phyloP scores from a whole-genome alignment of 73 alveolate genomes.

The Paramecium octaurelia region DNA sequence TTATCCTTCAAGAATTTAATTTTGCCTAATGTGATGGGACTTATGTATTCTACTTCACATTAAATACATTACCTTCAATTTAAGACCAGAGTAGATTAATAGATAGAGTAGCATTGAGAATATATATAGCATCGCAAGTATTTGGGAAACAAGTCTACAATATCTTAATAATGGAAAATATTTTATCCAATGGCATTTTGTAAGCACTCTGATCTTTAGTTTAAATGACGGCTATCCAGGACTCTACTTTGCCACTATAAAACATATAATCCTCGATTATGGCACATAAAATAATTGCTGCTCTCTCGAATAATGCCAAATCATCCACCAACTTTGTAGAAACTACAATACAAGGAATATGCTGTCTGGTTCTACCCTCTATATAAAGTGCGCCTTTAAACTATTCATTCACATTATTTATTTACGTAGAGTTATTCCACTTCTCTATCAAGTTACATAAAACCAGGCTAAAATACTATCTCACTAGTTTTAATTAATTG shows the following conservation, averaged over 20 bases:
- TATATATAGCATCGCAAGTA: neutral
- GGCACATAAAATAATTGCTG: neutral
- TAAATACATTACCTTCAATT: neutral
- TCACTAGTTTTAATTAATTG: neutral
- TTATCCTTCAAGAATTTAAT: neutral
- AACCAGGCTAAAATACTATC: neutral
- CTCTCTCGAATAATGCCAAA: neutral
- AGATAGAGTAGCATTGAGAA: neutral
- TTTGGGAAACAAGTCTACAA: neutral
- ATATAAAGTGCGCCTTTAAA: neutral
- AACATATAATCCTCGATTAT: conserved; percentile 31
- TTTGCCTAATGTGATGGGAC: neutral
- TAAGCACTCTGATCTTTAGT: conserved; percentile 20
- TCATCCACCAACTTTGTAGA: neutral
- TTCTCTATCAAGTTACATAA: neutral
- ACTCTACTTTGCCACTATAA: neutral
- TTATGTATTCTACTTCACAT: neutral
- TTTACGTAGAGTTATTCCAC: conserved; percentile 6
- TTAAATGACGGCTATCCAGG: neutral
- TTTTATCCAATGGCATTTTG: neutral
- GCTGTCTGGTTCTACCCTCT: conserved; percentile 12
- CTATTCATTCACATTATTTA: neutral
- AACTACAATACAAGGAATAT: neutral
- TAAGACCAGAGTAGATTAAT: neutral
- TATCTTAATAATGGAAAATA: neutral